These are phyloP conservation scores for Mortierella sp. DNA, from an alignment of 371 early-diverging fungal genomes.

Conservation along the genomic window DNA sequence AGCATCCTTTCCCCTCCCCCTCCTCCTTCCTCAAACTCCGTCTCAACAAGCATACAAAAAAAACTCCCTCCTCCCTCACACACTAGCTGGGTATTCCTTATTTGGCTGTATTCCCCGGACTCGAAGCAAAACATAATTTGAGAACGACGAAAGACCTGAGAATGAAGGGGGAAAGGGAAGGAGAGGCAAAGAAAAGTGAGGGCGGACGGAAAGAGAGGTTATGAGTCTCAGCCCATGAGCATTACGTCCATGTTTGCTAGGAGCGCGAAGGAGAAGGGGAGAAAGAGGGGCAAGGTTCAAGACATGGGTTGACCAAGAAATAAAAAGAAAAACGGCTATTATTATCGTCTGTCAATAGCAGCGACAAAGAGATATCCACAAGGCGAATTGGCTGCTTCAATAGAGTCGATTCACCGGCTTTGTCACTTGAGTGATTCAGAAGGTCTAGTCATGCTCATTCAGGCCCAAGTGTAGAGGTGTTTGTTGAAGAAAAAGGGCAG, in stretches of 20 bases:
- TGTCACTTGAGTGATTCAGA: no score
- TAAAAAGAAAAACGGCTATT: not conserved
- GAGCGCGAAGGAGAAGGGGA: not conserved
- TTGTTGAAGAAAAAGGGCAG: not conserved
- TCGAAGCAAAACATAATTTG: not conserved
- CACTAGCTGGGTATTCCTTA: not conserved
- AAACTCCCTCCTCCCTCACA: not conserved
- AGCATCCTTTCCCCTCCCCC: no score
- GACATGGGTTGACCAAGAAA: slow-evolving; percentile 1
- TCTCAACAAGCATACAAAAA: no score
- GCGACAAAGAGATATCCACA: no score
- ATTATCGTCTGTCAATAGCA: not conserved
- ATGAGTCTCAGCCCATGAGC: slow-evolving; percentile 3
- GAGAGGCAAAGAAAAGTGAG: no score
- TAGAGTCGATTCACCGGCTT: no score
- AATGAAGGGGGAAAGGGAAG: not conserved
- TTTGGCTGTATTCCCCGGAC: slow-evolving; percentile 6
- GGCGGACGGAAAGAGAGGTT: slow-evolving; percentile 1
- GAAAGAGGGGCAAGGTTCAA: slow-evolving; percentile 1
- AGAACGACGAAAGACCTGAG: not conserved
- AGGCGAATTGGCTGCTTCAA: no score
- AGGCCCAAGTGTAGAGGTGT: no score
- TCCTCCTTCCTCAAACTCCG: no score
- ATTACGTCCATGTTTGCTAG: not conserved
- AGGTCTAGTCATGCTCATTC: no score